Evolutionary conservation across 2,329 filamentous ascomycete species (phyloP).

Genomic region (Periconia sp.): DNA sequence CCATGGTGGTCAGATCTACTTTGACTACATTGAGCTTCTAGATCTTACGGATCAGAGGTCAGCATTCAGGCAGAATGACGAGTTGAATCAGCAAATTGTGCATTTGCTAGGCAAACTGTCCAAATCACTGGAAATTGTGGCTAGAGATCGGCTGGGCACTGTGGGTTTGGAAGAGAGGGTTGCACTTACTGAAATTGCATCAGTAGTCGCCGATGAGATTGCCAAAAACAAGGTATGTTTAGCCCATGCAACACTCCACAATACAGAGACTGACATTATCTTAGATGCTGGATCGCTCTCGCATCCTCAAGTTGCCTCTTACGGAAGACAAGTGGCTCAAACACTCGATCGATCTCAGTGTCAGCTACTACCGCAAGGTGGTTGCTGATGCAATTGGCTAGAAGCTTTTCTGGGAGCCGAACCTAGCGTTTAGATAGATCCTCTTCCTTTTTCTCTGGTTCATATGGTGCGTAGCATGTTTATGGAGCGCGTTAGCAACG

Average conservation of each 20-base stretch:
- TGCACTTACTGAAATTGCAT: slow-evolving; percentile 80
- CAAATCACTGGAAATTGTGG: slow-evolving; percentile 39
- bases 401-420: too few relatives aligned
- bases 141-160: slow-evolving; percentile 43
- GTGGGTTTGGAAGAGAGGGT: slow-evolving; percentile 60
- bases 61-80: slow-evolving; percentile 33
- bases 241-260: not conserved
- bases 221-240: slow-evolving; percentile 46
- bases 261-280: slow-evolving; percentile 38
- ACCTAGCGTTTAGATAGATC: too few relatives aligned
- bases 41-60: slow-evolving; percentile 35
- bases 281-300: slow-evolving; percentile 39
- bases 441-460: too few relatives aligned
- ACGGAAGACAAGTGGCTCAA: slow-evolving; percentile 72
- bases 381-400: not conserved
- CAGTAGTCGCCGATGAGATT: slow-evolving; percentile 68
- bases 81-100: slow-evolving; percentile 32
- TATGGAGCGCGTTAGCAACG: not conserved
- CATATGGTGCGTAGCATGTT: too few relatives aligned
- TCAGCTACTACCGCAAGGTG: slow-evolving; percentile 65
- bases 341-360: slow-evolving; percentile 70
- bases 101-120: slow-evolving; percentile 38
- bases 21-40: slow-evolving; percentile 59
- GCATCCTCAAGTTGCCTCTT: slow-evolving; percentile 63
- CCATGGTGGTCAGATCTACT: slow-evolving; percentile 78